Base-by-base conservation (phyloP, 1,284 basidiomycete species). In the Cronartium quercuum region DNA sequence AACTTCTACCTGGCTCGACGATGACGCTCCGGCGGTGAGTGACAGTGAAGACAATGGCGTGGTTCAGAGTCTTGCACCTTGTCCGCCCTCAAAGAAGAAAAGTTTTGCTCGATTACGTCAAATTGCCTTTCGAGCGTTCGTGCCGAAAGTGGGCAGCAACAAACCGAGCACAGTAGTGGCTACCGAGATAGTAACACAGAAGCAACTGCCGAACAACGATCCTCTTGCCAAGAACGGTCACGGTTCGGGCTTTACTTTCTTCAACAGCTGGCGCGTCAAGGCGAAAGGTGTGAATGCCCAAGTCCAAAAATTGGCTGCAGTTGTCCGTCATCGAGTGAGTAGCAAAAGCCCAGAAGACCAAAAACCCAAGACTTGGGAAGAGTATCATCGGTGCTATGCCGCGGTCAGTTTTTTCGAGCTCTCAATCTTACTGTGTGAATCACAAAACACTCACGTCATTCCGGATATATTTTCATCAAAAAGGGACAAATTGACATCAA, bases 341-440 rank as follows among this genome's bases (percentile, higher is more conserved):
- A 77, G 76, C n/a, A 78, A 77, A 66, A 77, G 77, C 18, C 78
- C 77, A 7, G 68, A 64, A 41, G 76, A 80, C 15, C 68, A 78
- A 58, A 60, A 78, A 40, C 78, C 79, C 0, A 71, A 77, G 41
- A 78, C 78, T 7, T 79, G 78, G 80, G 76, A 70, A 12, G 79
- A 80, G 40, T 80, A 77, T 66, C 57, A 70, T 18, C 65, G 64
- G 18, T 76, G 75, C 1, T 79, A 80, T 75, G 77, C 75, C 1
- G 76, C 75, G 18, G 79, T 78, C 61, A 64, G 78, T 76, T 18
- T 13, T 73, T 2, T 40, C n/a, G n/a, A n/a, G n/a, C n/a, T n/a
- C n/a, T n/a, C n/a, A n/a, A n/a, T n/a, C 35, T 51, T 29, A 9
- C 10, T 55, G n/a, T 55, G 9, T 44, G 9, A 44, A 44, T 18